These are phyloP conservation scores for Trichomonascaceae sp. DNA, from an alignment of 1,139 yeast genomes.

Conservation along the genomic window DNA sequence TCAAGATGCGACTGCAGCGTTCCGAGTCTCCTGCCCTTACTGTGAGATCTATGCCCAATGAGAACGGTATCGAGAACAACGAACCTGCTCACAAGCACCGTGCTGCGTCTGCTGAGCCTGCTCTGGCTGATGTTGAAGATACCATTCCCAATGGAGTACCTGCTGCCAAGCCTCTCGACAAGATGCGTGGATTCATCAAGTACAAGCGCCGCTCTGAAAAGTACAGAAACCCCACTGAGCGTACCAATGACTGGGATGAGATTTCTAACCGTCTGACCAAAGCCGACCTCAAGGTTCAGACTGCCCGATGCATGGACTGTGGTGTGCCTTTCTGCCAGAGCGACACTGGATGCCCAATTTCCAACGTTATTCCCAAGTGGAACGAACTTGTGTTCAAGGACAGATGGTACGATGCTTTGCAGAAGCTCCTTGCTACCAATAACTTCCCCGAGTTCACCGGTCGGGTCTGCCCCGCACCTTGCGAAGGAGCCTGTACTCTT, in stretches of 20 bases:
- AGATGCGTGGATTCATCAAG: slow-evolving; percentile 83
- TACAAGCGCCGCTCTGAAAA: slow-evolving; percentile 81
- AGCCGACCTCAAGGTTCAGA: slow-evolving; percentile 78
- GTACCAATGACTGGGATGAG: slow-evolving; percentile 90
- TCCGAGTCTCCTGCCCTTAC: slow-evolving; percentile 14
- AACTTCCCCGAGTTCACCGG: slow-evolving; percentile 98
- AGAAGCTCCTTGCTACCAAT: slow-evolving; percentile 87
- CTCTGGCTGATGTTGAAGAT: slow-evolving; percentile 81
- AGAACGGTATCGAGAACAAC: slow-evolving; percentile 1
- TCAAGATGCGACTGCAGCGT: slow-evolving; percentile 11
- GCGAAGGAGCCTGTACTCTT: slow-evolving; percentile 95
- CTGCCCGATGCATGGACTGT: slow-evolving; percentile 99
- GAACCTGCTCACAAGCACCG: slow-evolving; percentile 21
- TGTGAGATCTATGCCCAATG: slow-evolving; percentile 4
- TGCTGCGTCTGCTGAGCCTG: slow-evolving; percentile 47
- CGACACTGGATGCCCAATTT: slow-evolving; percentile 95
- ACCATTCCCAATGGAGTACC: slow-evolving; percentile 58
- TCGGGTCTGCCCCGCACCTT: slow-evolving; percentile 97
- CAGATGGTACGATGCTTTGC: slow-evolving; percentile 90
- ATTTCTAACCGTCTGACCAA: slow-evolving; percentile 68
- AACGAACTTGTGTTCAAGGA: slow-evolving; percentile 91
- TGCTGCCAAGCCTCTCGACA: slow-evolving; percentile 49
- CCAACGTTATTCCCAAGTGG: slow-evolving; percentile 96
- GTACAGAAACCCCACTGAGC: slow-evolving; percentile 63
- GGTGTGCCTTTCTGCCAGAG: slow-evolving; percentile 99